Evolutionary conservation across 768 basidiomycete genomes (phyloP), one percentile per base, ranked within the genome.

Genomic region (Lanmaoa rubissima): DNA sequence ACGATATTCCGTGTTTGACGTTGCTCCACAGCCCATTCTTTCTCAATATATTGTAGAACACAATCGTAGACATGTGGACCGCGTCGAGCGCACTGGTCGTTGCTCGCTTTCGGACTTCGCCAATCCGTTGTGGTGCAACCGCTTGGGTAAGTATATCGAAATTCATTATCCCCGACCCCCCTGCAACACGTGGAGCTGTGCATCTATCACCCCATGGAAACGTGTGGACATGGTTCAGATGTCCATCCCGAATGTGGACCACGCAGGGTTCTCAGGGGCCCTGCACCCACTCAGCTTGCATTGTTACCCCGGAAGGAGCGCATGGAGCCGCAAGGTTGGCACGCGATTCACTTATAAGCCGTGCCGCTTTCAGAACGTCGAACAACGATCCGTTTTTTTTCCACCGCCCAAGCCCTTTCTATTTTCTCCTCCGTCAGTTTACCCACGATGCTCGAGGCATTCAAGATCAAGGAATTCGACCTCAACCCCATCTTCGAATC

Each of bases 381-480:
- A 57, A 3, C 39, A 68, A 61, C 57, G 54, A 58, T 52, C 54
- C 61, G 56, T 60, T 45, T 63, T 42, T n/a, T 24, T 24, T 47
- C 48, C 13, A 45, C 66, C 48, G 58, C 54, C 17, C 46, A 55
- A 55, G 48, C 48, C 16, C 58, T 51, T 24, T 42, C 40, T 45
- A 10, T 32, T 34, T 13, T 40, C 51, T 38, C 52, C 54, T 16
- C 26, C 42, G 2, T 50, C 57, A 28, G 8, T 45, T 54, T 40
- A 46, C 41, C 19, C 51, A 54, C 57, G 40, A 82, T 90, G 78
- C 80, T 90, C 34, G 83, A 84, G 66, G 87, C 86, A 53, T 91
- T 92, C 81, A 90, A 87, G 74, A 78, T 89, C 68, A 90, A 90
- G 63, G 81, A 85, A 19, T 90, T 85, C 66, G 82, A 90, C 75